phyloP scores from a whole-genome alignment of 768 basidiomycete genomes.

The Panaeolus cyanescens region DNA sequence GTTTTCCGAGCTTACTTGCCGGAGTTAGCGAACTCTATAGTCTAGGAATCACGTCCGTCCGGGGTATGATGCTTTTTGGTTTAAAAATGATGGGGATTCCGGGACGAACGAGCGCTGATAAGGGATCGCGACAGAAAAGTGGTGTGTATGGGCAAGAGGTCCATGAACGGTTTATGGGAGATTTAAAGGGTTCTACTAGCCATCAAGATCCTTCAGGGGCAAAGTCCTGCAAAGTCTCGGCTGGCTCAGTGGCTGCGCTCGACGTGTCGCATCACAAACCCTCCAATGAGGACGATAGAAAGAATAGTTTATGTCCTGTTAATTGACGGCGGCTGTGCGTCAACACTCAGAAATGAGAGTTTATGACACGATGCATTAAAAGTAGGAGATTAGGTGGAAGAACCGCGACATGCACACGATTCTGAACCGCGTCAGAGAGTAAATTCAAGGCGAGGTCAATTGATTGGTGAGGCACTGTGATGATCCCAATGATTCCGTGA shows the following conservation, averaged over 20 bases:
- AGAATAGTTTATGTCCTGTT: neutral
- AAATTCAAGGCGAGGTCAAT: neutral
- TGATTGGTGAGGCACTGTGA: neutral
- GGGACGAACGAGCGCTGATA: neutral
- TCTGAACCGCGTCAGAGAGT: neutral
- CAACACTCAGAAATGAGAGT: neutral
- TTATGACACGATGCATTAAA: neutral
- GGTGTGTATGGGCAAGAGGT: neutral
- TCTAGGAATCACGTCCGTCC: neutral
- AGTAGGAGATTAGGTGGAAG: neutral
- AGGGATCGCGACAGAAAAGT: neutral
- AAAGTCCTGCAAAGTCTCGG: too few relatives aligned
- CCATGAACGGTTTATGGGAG: neutral
- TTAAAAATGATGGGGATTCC: neutral
- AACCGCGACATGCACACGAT: neutral
- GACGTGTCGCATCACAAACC: too few relatives aligned
- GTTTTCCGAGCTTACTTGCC: neutral
- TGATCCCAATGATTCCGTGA: too few relatives aligned
- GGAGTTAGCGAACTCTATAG: neutral
- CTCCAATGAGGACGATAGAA: too few relatives aligned
- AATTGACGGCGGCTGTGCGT: neutral
- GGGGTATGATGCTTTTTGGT: neutral
- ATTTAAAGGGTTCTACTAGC: neutral
- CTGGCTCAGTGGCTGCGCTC: too few relatives aligned
- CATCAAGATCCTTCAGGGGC: too few relatives aligned